These are phyloP conservation scores for Epichloe elymi DNA, from an alignment of 2,329 filamentous ascomycete species.

Conservation along the genomic window DNA sequence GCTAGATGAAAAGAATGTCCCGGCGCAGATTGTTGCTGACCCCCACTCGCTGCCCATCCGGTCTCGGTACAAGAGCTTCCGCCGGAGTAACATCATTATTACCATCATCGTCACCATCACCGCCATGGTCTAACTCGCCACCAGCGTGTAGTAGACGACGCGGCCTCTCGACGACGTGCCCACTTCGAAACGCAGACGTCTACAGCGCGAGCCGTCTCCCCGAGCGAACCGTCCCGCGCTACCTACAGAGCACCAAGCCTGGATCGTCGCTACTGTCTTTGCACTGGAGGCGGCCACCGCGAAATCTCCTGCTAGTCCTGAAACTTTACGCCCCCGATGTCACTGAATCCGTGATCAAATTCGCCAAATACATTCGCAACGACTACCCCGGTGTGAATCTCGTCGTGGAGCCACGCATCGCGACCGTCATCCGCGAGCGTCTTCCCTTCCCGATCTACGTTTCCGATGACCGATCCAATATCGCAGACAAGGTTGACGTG, in stretches of 20 bases:
- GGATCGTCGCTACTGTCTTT: conserved; percentile 41
- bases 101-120: neutral
- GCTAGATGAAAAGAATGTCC: conserved; percentile 10
- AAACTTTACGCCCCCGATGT: conserved; percentile 44
- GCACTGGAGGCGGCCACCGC: conserved; percentile 39
- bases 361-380: conserved; percentile 57
- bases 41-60: neutral
- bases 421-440: conserved; percentile 53
- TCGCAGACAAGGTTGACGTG: conserved; percentile 74
- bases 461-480: conserved; percentile 32
- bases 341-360: conserved; percentile 37
- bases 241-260: conserved; percentile 27
- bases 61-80: neutral
- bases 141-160: conserved; percentile 12
- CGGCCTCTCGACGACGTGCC: conserved; percentile 35
- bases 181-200: conserved; percentile 20
- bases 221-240: conserved; percentile 21
- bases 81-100: neutral
- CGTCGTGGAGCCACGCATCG: conserved; percentile 68
- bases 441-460: conserved; percentile 65
- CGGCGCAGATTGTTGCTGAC: conserved; percentile 1
- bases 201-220: conserved; percentile 22
- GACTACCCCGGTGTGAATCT: conserved; percentile 74
- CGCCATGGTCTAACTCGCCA: neutral
- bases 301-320: conserved; percentile 44